Conservation (phyloP, 176 grass and related monocot genomes). For the Luzula sylvatica region DNA sequence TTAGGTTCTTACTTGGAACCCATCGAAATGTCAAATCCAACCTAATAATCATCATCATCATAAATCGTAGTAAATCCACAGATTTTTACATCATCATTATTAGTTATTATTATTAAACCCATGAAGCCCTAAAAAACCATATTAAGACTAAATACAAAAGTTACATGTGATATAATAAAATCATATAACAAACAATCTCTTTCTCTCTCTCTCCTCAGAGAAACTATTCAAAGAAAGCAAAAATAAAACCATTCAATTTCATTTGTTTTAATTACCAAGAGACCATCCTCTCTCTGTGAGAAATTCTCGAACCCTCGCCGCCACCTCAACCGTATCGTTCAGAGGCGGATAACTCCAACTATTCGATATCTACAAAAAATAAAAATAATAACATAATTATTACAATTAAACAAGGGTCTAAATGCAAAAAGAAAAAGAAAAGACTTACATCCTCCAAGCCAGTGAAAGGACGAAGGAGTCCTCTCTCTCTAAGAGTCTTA, state of each 20-base stretch:
- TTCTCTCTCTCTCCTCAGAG: constrained; percentile 17
- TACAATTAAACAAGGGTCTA: constrained; percentile 5
- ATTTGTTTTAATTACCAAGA: constrained; percentile 32
- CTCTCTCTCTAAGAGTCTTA: constrained; percentile 59
- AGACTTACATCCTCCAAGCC: constrained; percentile 91
- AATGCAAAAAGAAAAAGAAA: not conserved
- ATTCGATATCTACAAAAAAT: constrained; percentile 57
- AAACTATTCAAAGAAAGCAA: constrained; percentile 3
- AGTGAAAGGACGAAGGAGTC: constrained; percentile 62
- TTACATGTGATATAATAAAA: constrained; percentile 14
- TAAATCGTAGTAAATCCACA: no score
- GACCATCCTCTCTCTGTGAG: constrained; percentile 69
- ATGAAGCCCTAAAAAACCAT: not conserved
- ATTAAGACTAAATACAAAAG: not conserved
- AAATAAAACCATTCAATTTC: constrained; percentile 24
- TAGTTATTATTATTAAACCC: no score
- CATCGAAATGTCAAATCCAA: no score
- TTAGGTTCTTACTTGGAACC: no score
- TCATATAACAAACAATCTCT: constrained; percentile 25
- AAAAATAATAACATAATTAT: constrained; percentile 20
- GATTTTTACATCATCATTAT: no score
- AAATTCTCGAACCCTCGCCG: constrained; percentile 52
- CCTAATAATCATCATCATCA: no score
- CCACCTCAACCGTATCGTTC: constrained; percentile 71
- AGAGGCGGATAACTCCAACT: constrained; percentile 80